Percentiles rank a stretch among this genome's conserved stretches.
These are phyloP conservation scores for Ophiostoma ulmi DNA, from an alignment of 2,329 filamentous ascomycete species.

Conservation along the genomic window DNA sequence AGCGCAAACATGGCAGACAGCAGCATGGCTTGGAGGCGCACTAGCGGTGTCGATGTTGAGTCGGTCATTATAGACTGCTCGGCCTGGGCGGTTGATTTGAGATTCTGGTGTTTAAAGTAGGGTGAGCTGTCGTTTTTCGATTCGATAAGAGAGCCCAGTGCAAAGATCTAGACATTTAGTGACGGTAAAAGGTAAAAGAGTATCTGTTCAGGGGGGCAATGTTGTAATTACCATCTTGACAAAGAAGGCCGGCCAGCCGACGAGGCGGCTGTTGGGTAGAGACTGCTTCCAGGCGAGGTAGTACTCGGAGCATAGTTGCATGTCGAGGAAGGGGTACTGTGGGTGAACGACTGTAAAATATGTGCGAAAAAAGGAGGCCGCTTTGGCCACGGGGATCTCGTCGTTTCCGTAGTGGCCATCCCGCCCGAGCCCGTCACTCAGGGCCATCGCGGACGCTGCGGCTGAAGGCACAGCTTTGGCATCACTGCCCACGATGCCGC, in stretches of 20 bases:
- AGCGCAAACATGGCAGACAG: conserved; percentile 25
- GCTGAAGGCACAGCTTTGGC: background rate
- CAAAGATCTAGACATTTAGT: conserved; percentile 20
- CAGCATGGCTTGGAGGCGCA: conserved; percentile 24
- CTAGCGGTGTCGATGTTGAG: conserved; percentile 18
- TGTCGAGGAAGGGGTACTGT: conserved; percentile 23
- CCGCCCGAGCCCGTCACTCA: background rate
- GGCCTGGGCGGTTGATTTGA: conserved; percentile 23
- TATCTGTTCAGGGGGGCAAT: background rate
- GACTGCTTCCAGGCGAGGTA: conserved; percentile 19
- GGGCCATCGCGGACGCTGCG: conserved; percentile 8
- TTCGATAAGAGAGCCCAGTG: conserved; percentile 21
- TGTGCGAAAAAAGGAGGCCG: conserved; percentile 22
- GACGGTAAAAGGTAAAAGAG: background rate
- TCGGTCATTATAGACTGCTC: conserved; percentile 24
- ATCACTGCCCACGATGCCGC: conserved; percentile 2
- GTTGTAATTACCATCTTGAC: conserved; percentile 21
- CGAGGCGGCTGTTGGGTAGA: background rate
- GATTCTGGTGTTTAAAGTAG: conserved; percentile 20
- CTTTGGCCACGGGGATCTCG: conserved; percentile 14
- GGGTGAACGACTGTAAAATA: conserved; percentile 23
- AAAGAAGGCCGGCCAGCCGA: conserved; percentile 23
- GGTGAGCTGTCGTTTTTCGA: conserved; percentile 20
- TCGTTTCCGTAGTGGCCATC: background rate
- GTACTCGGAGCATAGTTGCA: conserved; percentile 19